Evolutionary conservation across 306 rosid species (phyloP).

Genomic region (Glycyrrhiza uralensis): DNA sequence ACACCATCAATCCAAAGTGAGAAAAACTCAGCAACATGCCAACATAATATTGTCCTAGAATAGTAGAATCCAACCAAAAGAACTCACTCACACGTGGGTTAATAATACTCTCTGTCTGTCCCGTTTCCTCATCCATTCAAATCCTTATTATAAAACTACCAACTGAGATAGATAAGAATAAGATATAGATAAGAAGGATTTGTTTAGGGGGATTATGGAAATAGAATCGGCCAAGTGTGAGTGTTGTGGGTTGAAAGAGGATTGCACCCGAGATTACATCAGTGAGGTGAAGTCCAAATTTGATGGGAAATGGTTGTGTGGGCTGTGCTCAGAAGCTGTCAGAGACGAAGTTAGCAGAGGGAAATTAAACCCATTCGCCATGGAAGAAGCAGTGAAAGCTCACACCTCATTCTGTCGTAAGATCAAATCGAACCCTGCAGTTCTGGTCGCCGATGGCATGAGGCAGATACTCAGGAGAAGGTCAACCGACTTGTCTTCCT

Average conservation of each 20-base stretch:
- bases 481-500: constrained; percentile 49
- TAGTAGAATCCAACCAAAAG: constrained; percentile 12
- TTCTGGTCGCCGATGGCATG: constrained; percentile 86
- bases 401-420: constrained; percentile 90
- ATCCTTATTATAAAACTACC: not conserved
- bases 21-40: constrained; percentile 10
- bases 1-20: constrained; percentile 32
- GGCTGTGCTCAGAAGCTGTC: constrained; percentile 92
- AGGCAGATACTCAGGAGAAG: constrained; percentile 83
- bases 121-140: not conserved
- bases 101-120: not conserved
- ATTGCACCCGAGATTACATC: constrained; percentile 78
- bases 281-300: constrained; percentile 65
- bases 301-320: constrained; percentile 89
- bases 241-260: constrained; percentile 90
- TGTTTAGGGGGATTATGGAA: constrained; percentile 52
- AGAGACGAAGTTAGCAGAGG: constrained; percentile 68
- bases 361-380: constrained; percentile 38
- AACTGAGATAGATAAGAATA: not conserved
- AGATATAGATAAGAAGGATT: not conserved
- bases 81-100: constrained; percentile 6
- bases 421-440: constrained; percentile 71
- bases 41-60: not conserved
- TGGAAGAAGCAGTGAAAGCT: constrained; percentile 86
- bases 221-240: constrained; percentile 75